Base-by-base conservation (phyloP, 225 moss, liverwort and hornwort species). In the Physcomitrium patens region DNA sequence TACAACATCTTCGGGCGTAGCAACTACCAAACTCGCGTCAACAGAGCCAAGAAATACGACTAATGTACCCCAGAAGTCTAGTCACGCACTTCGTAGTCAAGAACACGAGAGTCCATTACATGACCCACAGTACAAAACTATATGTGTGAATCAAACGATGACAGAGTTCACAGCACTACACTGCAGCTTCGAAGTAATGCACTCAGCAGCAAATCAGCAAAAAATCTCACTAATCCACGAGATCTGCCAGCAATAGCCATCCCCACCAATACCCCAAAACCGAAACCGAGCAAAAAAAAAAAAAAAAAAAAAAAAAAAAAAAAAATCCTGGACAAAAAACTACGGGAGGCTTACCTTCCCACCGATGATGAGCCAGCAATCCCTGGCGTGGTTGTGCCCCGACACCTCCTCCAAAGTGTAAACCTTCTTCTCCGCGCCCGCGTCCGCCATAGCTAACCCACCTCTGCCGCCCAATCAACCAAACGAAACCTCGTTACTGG, bases 321-420 rank as follows among this genome's bases (percentile, higher is more conserved):
- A 13, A 70, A 3, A 2, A n/a, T n/a, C n/a, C n/a, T n/a, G n/a
- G n/a, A n/a, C 15, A 15, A 11, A 20, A 1, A 73, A 20, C 12
- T 5, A 0, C 17, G 0, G 7, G 44, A 9, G 72, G 57, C 70
- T 75, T 61, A 89, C 89, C 89, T 89, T 89, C 0, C 89, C 89
- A 12, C 79, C 86, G 69, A 89, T 84, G 56, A 89, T 86, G 7
- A 89, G 86, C 89, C 89, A 89, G 81, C 89, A 89, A 77, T 86
- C 86, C 57, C 77, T 82, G 63, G 86, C 72, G 48, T 86, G 83
- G 79, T 83, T 89, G 81, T 86, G 89, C 27, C 31, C 79, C 23
- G 89, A 81, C 10, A 89, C 86, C 24, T 86, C 89, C 45, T 78
- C 81, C 86, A 89, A 60, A 22, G 86, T 77, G 75, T 81, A 89